phyloP scores from a whole-genome alignment of 257 asterid genomes.

The Plantago major region DNA sequence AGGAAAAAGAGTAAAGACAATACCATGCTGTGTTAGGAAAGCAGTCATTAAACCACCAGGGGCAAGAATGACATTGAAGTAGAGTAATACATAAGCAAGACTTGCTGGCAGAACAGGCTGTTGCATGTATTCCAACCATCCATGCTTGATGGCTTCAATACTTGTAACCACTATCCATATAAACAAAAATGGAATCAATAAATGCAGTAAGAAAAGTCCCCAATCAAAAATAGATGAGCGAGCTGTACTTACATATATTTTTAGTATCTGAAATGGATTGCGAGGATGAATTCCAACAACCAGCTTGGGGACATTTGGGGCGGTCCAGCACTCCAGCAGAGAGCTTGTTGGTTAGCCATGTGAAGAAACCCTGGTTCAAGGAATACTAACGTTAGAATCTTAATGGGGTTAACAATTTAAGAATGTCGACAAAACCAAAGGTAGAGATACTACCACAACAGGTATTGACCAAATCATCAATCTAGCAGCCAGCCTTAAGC shows the following conservation, averaged over 20 bases:
- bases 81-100: slow-evolving; percentile 83
- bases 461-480: slow-evolving; percentile 79
- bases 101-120: slow-evolving; percentile 99
- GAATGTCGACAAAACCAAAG: slow-evolving; percentile 15
- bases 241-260: slow-evolving; percentile 53
- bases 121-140: slow-evolving; percentile 85
- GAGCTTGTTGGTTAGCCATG: slow-evolving; percentile 85
- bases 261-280: slow-evolving; percentile 35
- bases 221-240: slow-evolving; percentile 10
- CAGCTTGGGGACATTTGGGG: slow-evolving; percentile 46
- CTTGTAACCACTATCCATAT: slow-evolving; percentile 40
- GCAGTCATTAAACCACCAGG: slow-evolving; percentile 98
- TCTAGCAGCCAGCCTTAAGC: slow-evolving; percentile 73
- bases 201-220: slow-evolving; percentile 18
- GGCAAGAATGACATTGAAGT: slow-evolving; percentile 82
- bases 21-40: slow-evolving; percentile 88
- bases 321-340: slow-evolving; percentile 86
- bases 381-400: slow-evolving; percentile 19
- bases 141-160: slow-evolving; percentile 68
- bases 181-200: slow-evolving; percentile 26
- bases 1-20: slow-evolving; percentile 19
- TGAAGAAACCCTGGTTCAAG: slow-evolving; percentile 53
- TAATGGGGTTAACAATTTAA: slow-evolving; percentile 9
- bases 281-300: slow-evolving; percentile 34
- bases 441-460: slow-evolving; percentile 46